Evolutionary conservation across 75 land plant genomes (phyloP).

Genomic region (Cunninghamia lanceolata): DNA sequence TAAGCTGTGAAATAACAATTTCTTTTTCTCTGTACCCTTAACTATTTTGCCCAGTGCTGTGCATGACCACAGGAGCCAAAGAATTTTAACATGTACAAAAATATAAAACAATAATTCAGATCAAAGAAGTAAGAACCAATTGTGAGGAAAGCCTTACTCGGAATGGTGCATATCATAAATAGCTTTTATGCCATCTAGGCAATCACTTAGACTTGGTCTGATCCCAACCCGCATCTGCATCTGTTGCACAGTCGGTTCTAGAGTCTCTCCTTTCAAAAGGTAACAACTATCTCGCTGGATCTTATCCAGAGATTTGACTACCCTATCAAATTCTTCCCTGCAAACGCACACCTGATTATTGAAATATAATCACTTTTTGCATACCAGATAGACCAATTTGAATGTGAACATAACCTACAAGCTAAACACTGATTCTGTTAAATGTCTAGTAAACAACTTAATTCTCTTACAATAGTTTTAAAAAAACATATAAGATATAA

Average conservation of each 20-base stretch:
- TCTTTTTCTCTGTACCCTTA: background rate
- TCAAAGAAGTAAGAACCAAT: background rate
- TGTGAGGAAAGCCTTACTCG: slow-evolving; percentile 50
- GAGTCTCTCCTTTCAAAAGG: slow-evolving; percentile 43
- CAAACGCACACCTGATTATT: background rate
- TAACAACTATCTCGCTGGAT: slow-evolving; percentile 46
- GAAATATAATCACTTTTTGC: background rate
- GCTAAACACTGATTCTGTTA: background rate
- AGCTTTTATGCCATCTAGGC: slow-evolving; percentile 57
- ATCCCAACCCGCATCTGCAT: slow-evolving; percentile 58
- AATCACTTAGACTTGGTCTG: slow-evolving; percentile 57
- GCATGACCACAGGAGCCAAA: background rate
- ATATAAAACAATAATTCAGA: background rate
- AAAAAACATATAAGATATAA: background rate
- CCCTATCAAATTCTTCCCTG: slow-evolving; percentile 50
- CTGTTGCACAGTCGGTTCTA: slow-evolving; percentile 42
- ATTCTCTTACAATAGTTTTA: background rate
- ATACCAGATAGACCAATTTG: background rate
- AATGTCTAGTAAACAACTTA: background rate
- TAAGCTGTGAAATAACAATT: background rate
- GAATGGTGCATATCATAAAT: slow-evolving; percentile 66
- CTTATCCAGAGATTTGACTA: slow-evolving; percentile 54
- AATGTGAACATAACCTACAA: background rate
- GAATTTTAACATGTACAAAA: background rate
- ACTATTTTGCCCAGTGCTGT: background rate